phyloP scores from a whole-genome alignment of 163 green algal genomes.

The Coccomyxa subellipsoidea region DNA sequence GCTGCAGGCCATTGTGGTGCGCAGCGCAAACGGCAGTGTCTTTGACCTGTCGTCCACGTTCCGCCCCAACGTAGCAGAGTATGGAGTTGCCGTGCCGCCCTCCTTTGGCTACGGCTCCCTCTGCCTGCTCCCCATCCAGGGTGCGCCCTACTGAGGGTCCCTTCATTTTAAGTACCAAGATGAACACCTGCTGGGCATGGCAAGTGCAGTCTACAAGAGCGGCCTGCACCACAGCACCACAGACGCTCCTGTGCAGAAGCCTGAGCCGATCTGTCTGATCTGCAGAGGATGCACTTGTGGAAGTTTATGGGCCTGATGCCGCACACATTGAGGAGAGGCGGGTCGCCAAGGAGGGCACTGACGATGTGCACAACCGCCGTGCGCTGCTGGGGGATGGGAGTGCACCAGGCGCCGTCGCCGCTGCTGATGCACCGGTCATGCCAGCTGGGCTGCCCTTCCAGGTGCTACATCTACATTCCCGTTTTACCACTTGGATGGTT shows the following conservation, averaged over 20 bases:
- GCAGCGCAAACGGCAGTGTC: background rate
- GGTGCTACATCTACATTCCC: too few species aligned
- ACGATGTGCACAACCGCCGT: background rate
- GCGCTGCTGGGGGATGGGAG: background rate
- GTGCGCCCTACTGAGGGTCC: background rate
- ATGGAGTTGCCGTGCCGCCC: constrained; percentile 27
- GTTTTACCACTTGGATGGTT: too few species aligned
- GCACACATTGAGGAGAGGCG: background rate
- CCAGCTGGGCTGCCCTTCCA: too few species aligned
- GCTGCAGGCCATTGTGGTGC: background rate
- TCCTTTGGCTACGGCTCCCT: constrained; percentile 25
- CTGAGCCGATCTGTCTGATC: background rate
- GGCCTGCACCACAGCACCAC: background rate
- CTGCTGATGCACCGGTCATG: background rate
- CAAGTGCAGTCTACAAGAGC: too few species aligned
- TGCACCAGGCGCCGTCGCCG: too few species aligned
- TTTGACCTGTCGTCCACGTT: constrained; percentile 28
- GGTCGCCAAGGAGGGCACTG: background rate
- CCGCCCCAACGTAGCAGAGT: constrained; percentile 18
- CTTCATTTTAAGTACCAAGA: background rate
- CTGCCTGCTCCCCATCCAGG: constrained; percentile 24
- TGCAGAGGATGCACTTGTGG: constrained; percentile 12
- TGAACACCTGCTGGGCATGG: too few species aligned
- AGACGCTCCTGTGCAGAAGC: too few species aligned
- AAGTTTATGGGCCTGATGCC: background rate